Evolutionary conservation across 2,329 filamentous ascomycete species (phyloP).

Genomic region (Pseudogymnoascus sp.): DNA sequence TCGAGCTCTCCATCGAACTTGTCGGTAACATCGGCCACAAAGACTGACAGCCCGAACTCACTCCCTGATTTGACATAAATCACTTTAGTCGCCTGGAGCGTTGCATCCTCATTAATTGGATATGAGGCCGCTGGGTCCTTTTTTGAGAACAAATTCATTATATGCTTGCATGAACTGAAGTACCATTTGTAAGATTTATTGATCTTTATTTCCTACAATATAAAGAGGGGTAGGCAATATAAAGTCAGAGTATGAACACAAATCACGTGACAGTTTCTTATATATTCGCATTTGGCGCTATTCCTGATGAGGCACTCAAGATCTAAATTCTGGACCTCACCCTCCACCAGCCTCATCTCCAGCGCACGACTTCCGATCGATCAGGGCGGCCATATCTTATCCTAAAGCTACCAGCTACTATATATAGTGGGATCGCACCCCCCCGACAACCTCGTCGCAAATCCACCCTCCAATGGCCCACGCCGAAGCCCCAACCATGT

Average conservation of each 20-base stretch:
- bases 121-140: too few relatives aligned
- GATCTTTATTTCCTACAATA: too few relatives aligned
- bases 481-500: constrained; percentile 1
- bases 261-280: not conserved
- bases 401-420: not conserved
- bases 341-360: not conserved
- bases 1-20: too few relatives aligned
- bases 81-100: too few relatives aligned
- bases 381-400: not conserved
- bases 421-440: not conserved
- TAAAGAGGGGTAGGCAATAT: not conserved
- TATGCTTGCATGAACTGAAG: too few relatives aligned
- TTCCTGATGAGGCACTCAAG: not conserved
- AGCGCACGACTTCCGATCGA: not conserved
- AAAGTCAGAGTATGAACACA: not conserved
- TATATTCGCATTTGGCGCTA: not conserved
- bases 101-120: too few relatives aligned
- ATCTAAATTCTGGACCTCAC: constrained; percentile 7
- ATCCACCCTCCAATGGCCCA: constrained; percentile 6
- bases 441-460: constrained; percentile 3
- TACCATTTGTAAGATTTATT: too few relatives aligned
- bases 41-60: too few relatives aligned
- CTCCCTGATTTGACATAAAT: too few relatives aligned
- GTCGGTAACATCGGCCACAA: too few relatives aligned
- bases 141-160: too few relatives aligned